phyloP scores from a whole-genome alignment of 2,329 filamentous ascomycete species.

The Cytospora mali region DNA sequence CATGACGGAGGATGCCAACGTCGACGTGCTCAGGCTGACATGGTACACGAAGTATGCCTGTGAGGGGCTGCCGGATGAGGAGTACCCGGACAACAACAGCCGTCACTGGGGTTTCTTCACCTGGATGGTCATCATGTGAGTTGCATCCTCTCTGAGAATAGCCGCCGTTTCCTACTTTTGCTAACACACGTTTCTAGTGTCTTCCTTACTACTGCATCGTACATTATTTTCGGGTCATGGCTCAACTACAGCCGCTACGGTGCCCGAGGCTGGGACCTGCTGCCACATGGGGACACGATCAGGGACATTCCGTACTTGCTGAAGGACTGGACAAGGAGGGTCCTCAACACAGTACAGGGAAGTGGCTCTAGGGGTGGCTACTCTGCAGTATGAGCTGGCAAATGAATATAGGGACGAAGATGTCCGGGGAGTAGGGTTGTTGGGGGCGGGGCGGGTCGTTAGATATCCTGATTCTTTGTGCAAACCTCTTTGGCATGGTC shows the following conservation, averaged over 20 bases:
- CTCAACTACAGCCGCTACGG: conserved; percentile 98
- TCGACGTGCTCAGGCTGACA: conserved; percentile 70
- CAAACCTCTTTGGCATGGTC: conserved; percentile 17
- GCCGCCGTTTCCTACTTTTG: neutral
- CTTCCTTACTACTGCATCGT: conserved; percentile 83
- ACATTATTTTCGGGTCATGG: conserved; percentile 98
- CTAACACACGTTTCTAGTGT: conserved; percentile 54
- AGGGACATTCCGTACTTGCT: conserved; percentile 90
- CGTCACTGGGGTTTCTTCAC: conserved; percentile 91
- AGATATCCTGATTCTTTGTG: conserved; percentile 3
- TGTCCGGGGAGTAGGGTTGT: neutral
- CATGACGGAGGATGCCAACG: conserved; percentile 57
- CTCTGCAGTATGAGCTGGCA: conserved; percentile 72
- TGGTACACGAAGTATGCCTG: conserved; percentile 92
- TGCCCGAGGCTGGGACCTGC: conserved; percentile 89
- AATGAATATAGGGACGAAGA: neutral
- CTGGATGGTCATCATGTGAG: conserved; percentile 93
- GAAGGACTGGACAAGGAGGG: conserved; percentile 81
- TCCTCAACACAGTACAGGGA: conserved; percentile 83
- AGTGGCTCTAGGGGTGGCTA: conserved; percentile 87
- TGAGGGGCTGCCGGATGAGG: conserved; percentile 51
- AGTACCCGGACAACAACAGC: conserved; percentile 46
- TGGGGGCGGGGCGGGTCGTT: neutral
- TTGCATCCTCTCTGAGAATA: conserved; percentile 9
- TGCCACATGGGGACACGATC: conserved; percentile 90